Percentiles rank a stretch among this genome's conserved stretches.
These are phyloP conservation scores for Hygrophoropsis aurantiaca DNA, from an alignment of 768 basidiomycete genomes.

Conservation along the genomic window DNA sequence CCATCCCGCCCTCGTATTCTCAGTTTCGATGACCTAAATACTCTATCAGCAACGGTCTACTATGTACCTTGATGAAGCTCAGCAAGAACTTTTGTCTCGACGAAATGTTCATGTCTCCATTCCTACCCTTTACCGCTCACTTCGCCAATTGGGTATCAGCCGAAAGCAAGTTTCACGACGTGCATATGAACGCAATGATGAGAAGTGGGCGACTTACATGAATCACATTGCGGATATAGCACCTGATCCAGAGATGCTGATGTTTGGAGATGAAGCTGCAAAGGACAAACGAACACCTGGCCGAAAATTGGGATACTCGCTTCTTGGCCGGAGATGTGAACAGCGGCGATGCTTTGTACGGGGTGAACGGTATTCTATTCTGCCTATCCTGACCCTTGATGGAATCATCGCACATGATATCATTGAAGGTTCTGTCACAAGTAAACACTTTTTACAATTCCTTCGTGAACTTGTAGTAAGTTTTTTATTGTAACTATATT, in stretches of 20 bases:
- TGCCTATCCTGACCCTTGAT: constrained; percentile 18
- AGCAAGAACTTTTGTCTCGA: constrained; percentile 1
- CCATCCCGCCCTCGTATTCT: background rate
- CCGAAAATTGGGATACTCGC: background rate
- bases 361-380: constrained; percentile 10
- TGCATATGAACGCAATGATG: constrained; percentile 14
- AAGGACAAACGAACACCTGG: constrained; percentile 9
- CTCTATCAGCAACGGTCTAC: background rate
- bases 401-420: constrained; percentile 18
- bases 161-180: constrained; percentile 9
- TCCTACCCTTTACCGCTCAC: constrained; percentile 5
- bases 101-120: background rate
- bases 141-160: constrained; percentile 6
- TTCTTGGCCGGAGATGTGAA: background rate
- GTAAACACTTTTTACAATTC: constrained; percentile 5
- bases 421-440: constrained; percentile 13
- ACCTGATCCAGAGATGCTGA: constrained; percentile 16
- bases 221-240: constrained; percentile 10
- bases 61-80: constrained; percentile 11
- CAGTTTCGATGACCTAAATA: background rate
- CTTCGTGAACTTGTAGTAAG: constrained; percentile 10
- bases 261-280: constrained; percentile 20
- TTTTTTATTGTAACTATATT: background rate
- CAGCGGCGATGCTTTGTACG: constrained; percentile 7
- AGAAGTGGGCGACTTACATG: constrained; percentile 4